These are phyloP conservation scores for Wickerhamiella shivajii DNA, from an alignment of 805 yeast genomes.

Conservation along the genomic window DNA sequence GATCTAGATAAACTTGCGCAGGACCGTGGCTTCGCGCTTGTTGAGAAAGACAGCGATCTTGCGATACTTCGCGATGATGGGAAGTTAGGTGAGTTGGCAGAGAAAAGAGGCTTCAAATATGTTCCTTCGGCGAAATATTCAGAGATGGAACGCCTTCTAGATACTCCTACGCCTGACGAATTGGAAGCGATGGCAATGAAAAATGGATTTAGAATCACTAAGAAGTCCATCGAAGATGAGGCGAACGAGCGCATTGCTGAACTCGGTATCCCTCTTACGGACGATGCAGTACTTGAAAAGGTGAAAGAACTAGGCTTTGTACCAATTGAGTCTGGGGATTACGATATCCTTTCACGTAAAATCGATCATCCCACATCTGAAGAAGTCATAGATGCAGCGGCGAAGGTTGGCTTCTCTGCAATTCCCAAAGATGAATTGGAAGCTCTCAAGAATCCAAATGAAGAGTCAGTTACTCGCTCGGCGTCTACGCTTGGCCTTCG, in stretches of 20 bases:
- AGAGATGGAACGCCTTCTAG: constrained; percentile 8
- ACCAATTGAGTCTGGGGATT: no score
- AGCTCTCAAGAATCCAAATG: no score
- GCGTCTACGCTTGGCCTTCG: no score
- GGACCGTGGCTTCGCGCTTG: no score
- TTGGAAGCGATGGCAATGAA: constrained; percentile 18
- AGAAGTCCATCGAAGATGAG: constrained; percentile 6
- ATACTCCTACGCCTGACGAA: constrained; percentile 23
- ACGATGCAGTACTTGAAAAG: neutral
- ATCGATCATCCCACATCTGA: neutral
- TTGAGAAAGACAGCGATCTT: no score
- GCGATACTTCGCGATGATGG: no score
- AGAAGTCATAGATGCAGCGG: constrained; percentile 1
- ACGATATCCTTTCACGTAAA: constrained; percentile 1
- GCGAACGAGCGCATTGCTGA: constrained; percentile 9
- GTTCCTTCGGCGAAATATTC: neutral
- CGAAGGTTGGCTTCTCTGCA: neutral
- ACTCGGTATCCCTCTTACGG: constrained; percentile 14
- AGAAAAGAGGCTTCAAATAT: no score
- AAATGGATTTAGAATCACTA: neutral
- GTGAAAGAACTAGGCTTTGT: no score
- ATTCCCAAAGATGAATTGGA: no score
- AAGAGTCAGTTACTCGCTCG: no score
- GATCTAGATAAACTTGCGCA: no score
- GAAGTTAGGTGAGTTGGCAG: no score